Evolutionary conservation across 768 basidiomycete species (phyloP), one percentile per base, ranked within the genome.

Genomic region (Chalciporus pseudorubinellus): DNA sequence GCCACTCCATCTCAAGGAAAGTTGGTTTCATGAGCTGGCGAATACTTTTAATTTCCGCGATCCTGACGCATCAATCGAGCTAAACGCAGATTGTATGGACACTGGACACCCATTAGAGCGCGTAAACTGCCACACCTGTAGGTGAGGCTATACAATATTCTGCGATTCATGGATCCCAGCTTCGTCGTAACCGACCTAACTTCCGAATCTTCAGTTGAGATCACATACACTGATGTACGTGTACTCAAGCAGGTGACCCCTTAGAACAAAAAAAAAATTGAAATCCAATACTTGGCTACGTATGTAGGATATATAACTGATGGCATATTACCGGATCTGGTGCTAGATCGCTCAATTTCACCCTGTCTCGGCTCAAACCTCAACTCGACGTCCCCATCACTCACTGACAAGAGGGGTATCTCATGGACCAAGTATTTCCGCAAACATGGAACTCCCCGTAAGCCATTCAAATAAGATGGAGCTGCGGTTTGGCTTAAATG

Each of bases 1-100:
- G 14, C 53, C 47, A 44, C 39, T 51, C 52, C 36, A 51, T 63
- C 58, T 64, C 49, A 66, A 60, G 58, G 51, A 50, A 55, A 8
- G 20, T 51, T 65, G n/a, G 34, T 16, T 52, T 60, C 46, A 48
- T 52, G 39, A 51, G n/a, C 34, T 16, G n/a, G 34, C 34, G 34
- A 36, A 4, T 36, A 36, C 16, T 36, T 36, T 36, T 36, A 36
- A 36, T 36, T n/a, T 36, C 34, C 34, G 34, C 34, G 34, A 36
- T 36, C 34, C 34, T 36, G 34, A n/a, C n/a, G n/a, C 16, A 36
- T n/a, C 34, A 36, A 36, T 36, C 34, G 34, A n/a, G n/a, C 34
- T 36, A n/a, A 5, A n/a, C 6, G 34, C 34, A 36, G 6, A 36
- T 36, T 36, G 34, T 11, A 31, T 31, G 31, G 26, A 26, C 6